phyloP scores from a whole-genome alignment of 495 filamentous ascomycete genomes.

The Cryomyces antarcticus region DNA sequence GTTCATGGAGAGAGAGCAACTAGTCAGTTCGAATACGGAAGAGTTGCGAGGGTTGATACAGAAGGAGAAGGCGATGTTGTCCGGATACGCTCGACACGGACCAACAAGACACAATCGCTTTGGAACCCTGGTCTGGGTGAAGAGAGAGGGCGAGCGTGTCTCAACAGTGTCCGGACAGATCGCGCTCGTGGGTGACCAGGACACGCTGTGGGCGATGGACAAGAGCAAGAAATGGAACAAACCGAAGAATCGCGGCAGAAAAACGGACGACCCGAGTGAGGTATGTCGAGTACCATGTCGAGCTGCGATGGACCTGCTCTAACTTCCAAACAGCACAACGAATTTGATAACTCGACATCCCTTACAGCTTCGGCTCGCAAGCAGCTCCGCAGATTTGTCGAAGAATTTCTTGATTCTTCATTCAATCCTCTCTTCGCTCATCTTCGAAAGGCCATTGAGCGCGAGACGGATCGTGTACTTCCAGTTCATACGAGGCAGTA shows the following conservation, averaged over 20 bases:
- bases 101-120: constrained; percentile 86
- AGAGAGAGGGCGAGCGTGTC: constrained; percentile 55
- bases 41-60: constrained; percentile 55
- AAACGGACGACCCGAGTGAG: constrained; percentile 36
- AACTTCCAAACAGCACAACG: constrained; percentile 16
- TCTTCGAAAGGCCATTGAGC: constrained; percentile 72
- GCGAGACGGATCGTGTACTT: constrained; percentile 69
- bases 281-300: constrained; percentile 1
- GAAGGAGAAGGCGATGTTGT: constrained; percentile 63
- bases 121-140: constrained; percentile 94
- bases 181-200: constrained; percentile 50
- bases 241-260: constrained; percentile 40
- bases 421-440: constrained; percentile 89
- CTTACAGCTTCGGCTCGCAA: constrained; percentile 47
- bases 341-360: constrained; percentile 53
- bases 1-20: constrained; percentile 60
- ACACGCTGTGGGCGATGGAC: constrained; percentile 73
- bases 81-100: constrained; percentile 55
- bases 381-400: constrained; percentile 63
- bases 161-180: constrained; percentile 79
- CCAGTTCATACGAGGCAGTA: constrained; percentile 53
- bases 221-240: constrained; percentile 76
- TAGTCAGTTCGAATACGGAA: constrained; percentile 41
- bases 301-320: background rate
- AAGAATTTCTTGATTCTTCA: constrained; percentile 83